Base-by-base conservation (phyloP, 1,284 basidiomycete species). In the Trametes versicolor region DNA sequence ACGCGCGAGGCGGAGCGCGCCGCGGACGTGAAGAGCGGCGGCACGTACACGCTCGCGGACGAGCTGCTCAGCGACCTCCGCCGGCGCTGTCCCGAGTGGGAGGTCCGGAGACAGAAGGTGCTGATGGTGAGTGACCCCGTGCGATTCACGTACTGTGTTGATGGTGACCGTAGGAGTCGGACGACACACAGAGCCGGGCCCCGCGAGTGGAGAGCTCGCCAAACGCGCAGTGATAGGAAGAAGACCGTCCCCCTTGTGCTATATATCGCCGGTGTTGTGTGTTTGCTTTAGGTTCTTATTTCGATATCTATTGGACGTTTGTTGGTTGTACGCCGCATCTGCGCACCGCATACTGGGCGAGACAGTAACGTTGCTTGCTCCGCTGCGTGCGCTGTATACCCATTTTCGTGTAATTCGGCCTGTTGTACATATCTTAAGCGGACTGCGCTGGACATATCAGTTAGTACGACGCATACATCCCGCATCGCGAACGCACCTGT, bases 1-100 rank as follows among this genome's bases (percentile, higher is more conserved):
- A 69, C 62, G 19, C 63, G 69, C 27, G 70, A 70, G 66, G 70
- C 64, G 36, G 68, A 68, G 67, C 73, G 61, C 15, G 66, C 66
- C 43, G 60, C 66, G 47, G 68, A 73, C 58, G 53, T 61, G 8
- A 69, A 62, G 61, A 69, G 70, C 48, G 60, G 64, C 27, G 72
- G 61, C 41, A 60, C 69, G 57, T 70, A 68, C 43, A 62, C 60
- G 32, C 64, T 77, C 29, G 73, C 71, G 9, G 74, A 76, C 17
- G 75, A 77, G 54, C 69, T 79, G 60, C 52, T 79, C 49, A 66
- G 72, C 52, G 83, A 86, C 50, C 78, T 91, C 61, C 81, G 85
- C 58, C 76, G 80, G 41, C 75, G 80, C 62, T 85, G 83, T 66
- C 89, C 89, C n/a, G 89, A 89, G 67, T 89, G 89, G 85, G 82